phyloP scores from a whole-genome alignment of 2,329 filamentous ascomycete genomes.

The Cladosporium austrohemisphaericum region DNA sequence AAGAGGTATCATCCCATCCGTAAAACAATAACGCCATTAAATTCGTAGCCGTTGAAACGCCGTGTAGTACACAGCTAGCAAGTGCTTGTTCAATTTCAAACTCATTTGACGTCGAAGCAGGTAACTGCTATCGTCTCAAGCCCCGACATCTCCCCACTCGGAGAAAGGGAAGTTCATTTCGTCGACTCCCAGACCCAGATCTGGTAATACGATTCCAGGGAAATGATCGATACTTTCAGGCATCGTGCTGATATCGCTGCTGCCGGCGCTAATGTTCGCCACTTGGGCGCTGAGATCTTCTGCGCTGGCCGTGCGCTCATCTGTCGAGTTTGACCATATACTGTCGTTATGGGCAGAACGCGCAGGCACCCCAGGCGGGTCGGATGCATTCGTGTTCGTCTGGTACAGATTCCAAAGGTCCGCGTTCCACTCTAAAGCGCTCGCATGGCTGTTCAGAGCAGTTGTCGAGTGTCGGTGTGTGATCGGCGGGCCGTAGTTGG shows the following conservation, averaged over 20 bases:
- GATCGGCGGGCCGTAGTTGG: background rate
- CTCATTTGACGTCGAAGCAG: no score
- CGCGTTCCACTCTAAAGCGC: slow-evolving; percentile 21
- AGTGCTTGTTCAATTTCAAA: no score
- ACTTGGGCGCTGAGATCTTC: slow-evolving; percentile 23
- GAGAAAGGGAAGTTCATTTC: slow-evolving; percentile 6
- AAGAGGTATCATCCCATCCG: no score
- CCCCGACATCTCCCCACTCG: slow-evolving; percentile 13
- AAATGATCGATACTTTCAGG: slow-evolving; percentile 21
- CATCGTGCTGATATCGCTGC: slow-evolving; percentile 4
- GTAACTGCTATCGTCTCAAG: no score
- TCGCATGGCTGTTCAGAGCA: slow-evolving; percentile 14
- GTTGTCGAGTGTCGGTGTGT: slow-evolving; percentile 20
- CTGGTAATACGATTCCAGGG: slow-evolving; percentile 29
- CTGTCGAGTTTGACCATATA: slow-evolving; percentile 27
- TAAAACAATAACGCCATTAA: no score
- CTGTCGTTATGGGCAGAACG: slow-evolving; percentile 22
- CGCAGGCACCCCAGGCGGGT: slow-evolving; percentile 13
- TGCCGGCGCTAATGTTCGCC: slow-evolving; percentile 18
- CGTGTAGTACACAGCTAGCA: no score
- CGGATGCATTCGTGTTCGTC: slow-evolving; percentile 24
- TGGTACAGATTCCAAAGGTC: slow-evolving; percentile 32
- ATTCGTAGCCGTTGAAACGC: no score
- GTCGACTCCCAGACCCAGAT: slow-evolving; percentile 22
- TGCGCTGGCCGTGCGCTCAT: slow-evolving; percentile 22